Percentiles rank a stretch among this genome's conserved stretches.
Evolutionary conservation across 2,329 filamentous ascomycete species (phyloP).

Genomic region (Beauveria caledonica): DNA sequence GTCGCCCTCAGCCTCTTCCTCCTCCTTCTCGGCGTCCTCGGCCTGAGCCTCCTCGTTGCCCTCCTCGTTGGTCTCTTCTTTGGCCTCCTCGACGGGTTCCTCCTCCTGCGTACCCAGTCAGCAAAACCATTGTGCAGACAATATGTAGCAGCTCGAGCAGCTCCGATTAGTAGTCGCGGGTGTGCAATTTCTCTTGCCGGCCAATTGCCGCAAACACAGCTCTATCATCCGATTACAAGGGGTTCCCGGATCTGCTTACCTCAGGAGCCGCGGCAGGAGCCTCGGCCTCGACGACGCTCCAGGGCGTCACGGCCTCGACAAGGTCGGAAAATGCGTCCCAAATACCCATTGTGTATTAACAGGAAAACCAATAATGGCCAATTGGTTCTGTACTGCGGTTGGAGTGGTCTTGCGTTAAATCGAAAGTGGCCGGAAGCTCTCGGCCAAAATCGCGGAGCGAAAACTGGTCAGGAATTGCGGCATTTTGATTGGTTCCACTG

Average conservation of each 20-base stretch:
- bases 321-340: slow-evolving; percentile 58
- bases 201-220: slow-evolving; percentile 11
- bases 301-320: slow-evolving; percentile 57
- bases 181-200: background rate
- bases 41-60: slow-evolving; percentile 21
- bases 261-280: slow-evolving; percentile 58
- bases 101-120: slow-evolving; percentile 26
- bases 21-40: slow-evolving; percentile 28
- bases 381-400: slow-evolving; percentile 28
- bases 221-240: background rate
- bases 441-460: slow-evolving; percentile 31
- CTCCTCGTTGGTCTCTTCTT: slow-evolving; percentile 20
- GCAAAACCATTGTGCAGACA: background rate
- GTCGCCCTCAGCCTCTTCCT: slow-evolving; percentile 38
- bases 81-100: slow-evolving; percentile 19
- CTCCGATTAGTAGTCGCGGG: background rate
- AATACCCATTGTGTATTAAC: slow-evolving; percentile 51
- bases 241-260: slow-evolving; percentile 29
- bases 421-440: slow-evolving; percentile 32
- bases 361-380: slow-evolving; percentile 32
- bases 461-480: slow-evolving; percentile 42
- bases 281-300: slow-evolving; percentile 57
- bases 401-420: slow-evolving; percentile 18
- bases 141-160: background rate
- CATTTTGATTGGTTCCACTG: slow-evolving; percentile 36